A percentile compares a stretch with the other conserved stretches of the same genome.
Conservation (phyloP, 1,284 basidiomycete genomes). For the Singerocomus inundabilis region DNA sequence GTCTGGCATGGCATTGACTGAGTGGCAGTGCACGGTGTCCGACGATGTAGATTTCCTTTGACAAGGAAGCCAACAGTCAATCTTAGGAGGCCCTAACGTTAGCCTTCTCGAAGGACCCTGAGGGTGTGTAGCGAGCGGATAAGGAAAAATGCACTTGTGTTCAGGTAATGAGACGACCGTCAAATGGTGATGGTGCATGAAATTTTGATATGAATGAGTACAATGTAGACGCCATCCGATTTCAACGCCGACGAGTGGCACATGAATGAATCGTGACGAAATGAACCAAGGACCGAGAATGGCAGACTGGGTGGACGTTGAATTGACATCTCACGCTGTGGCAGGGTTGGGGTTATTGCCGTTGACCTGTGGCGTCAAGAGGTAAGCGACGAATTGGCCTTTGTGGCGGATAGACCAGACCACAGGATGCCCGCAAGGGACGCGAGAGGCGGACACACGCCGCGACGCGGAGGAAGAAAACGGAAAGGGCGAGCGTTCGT, state of each 20-base stretch:
- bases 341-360: neutral
- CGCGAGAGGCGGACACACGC: neutral
- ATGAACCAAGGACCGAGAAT: neutral
- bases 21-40: no score
- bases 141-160: conserved; percentile 6
- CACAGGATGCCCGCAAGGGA: no score
- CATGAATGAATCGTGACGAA: conserved; percentile 11
- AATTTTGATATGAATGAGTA: neutral
- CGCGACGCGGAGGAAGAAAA: neutral
- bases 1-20: no score
- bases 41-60: no score
- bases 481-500: neutral
- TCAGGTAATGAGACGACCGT: neutral
- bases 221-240: neutral
- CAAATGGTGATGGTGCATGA: conserved; percentile 8
- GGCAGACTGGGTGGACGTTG: neutral
- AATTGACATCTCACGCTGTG: conserved; percentile 4
- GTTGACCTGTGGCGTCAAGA: conserved; percentile 12
- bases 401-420: neutral
- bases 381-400: neutral
- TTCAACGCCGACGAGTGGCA: neutral
- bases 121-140: neutral
- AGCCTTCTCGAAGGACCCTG: neutral
- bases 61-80: conserved; percentile 8
- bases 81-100: conserved; percentile 18